A percentile compares a stretch with the other conserved stretches of the same genome.
These are phyloP conservation scores for Aspergillus costaricaensis DNA, from an alignment of 2,329 filamentous ascomycete genomes.

Conservation along the genomic window DNA sequence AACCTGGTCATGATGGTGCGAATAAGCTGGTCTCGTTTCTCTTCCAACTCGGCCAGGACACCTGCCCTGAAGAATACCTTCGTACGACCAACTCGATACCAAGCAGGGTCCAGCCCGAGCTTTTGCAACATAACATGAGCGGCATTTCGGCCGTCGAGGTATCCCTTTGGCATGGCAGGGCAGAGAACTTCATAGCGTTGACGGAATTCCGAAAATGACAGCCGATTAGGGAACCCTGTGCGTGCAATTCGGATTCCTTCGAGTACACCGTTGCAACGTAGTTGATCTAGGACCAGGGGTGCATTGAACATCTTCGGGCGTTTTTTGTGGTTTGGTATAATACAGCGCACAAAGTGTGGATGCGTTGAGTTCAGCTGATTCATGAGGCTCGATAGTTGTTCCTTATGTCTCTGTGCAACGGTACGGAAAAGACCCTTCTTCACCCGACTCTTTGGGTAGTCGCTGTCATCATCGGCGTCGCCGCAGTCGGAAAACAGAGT, in stretches of 20 bases:
- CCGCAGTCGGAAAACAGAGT: slow-evolving; percentile 85
- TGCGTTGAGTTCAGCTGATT: slow-evolving; percentile 90
- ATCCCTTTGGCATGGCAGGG: slow-evolving; percentile 81
- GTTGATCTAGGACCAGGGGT: slow-evolving; percentile 89
- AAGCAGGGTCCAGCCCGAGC: slow-evolving; percentile 77
- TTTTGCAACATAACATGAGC: slow-evolving; percentile 86
- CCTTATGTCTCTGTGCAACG: slow-evolving; percentile 94
- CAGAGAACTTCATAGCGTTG: slow-evolving; percentile 96
- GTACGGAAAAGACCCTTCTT: slow-evolving; percentile 98
- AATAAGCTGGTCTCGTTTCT: slow-evolving; percentile 89
- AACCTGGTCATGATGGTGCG: slow-evolving; percentile 92
- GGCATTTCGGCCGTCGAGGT: slow-evolving; percentile 84
- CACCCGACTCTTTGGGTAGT: slow-evolving; percentile 72
- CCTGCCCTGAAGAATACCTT: slow-evolving; percentile 98
- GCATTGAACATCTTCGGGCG: slow-evolving; percentile 89
- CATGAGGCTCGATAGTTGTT: slow-evolving; percentile 97
- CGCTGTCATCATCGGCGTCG: slow-evolving; percentile 72
- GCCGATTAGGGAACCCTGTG: slow-evolving; percentile 92
- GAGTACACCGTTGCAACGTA: slow-evolving; percentile 99
- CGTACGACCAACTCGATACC: slow-evolving; percentile 91
- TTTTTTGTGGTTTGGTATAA: slow-evolving; percentile 97
- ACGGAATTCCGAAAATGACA: slow-evolving; percentile 90
- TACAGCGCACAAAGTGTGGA: slow-evolving; percentile 97
- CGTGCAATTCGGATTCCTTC: slow-evolving; percentile 96
- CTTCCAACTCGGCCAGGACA: slow-evolving; percentile 93